These are phyloP conservation scores for Puccinia horiana DNA, from an alignment of 1,284 basidiomycete genomes.

Conservation along the genomic window DNA sequence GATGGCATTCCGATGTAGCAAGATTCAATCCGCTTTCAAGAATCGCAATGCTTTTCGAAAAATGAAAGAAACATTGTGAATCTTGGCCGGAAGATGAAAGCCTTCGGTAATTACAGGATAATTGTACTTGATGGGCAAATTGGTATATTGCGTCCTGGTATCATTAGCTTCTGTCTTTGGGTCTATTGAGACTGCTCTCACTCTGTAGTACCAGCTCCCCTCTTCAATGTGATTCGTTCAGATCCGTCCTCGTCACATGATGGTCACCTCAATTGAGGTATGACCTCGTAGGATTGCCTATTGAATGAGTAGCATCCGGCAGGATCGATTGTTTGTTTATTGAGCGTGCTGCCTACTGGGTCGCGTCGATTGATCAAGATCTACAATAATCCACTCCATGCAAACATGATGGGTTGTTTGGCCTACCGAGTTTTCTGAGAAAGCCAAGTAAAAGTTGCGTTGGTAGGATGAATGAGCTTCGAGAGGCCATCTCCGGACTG, in stretches of 20 bases:
- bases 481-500: not conserved
- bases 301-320: not conserved
- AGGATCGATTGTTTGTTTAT: not conserved
- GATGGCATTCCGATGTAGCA: too few relatives aligned
- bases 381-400: conserved; percentile 4
- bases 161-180: not conserved
- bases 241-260: not conserved
- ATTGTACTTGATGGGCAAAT: too few relatives aligned
- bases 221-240: not conserved
- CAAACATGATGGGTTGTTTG: conserved; percentile 24
- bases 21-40: too few relatives aligned
- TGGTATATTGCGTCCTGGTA: not conserved
- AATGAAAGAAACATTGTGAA: too few relatives aligned
- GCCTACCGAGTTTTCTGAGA: not conserved
- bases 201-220: not conserved
- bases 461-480: not conserved
- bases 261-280: not conserved
- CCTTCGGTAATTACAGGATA: not conserved
- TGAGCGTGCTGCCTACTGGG: not conserved
- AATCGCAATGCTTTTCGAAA: too few relatives aligned
- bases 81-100: too few relatives aligned
- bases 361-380: conserved; percentile 12
- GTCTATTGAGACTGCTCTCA: not conserved
- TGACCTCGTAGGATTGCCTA: not conserved
- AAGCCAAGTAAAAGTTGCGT: not conserved